phyloP scores from a whole-genome alignment of 192 early-diverging fungal genomes.

The Blastocladiella britannica region DNA sequence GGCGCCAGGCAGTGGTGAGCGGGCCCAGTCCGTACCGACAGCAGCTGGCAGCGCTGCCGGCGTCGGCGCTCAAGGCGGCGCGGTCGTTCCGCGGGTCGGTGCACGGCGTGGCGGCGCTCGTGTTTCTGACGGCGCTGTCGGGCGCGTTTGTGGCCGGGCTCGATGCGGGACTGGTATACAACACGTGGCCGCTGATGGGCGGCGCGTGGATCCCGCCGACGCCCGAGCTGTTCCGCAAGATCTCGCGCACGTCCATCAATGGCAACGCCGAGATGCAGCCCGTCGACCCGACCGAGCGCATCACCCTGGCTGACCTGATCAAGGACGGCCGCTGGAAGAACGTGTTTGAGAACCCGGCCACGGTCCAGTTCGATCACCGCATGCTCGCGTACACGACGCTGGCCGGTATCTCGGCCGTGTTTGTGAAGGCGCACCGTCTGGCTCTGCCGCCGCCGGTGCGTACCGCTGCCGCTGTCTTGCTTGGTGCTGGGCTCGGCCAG shows the following conservation, averaged over 20 bases:
- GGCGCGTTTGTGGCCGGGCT: conserved; percentile 91
- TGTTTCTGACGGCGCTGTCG: conserved; percentile 71
- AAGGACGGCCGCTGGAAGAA: conserved; percentile 55
- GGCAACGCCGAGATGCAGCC: neutral
- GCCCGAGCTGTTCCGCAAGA: conserved; percentile 23
- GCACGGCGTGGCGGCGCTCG: conserved; percentile 37
- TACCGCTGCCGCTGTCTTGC: conserved; percentile 46
- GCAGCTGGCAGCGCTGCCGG: conserved; percentile 2
- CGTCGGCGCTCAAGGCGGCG: neutral
- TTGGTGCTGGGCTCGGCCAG: conserved; percentile 53
- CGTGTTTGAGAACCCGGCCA: conserved; percentile 77
- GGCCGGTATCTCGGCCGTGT: conserved; percentile 46
- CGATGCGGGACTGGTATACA: conserved; percentile 90
- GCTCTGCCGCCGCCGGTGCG: conserved; percentile 46
- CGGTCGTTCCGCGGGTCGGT: neutral
- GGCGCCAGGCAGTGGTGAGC: neutral
- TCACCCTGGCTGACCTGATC: neutral
- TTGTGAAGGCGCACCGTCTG: conserved; percentile 46
- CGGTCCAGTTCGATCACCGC: conserved; percentile 90
- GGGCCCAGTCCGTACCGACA: too few species aligned
- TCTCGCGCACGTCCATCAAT: neutral
- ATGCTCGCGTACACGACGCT: conserved; percentile 70
- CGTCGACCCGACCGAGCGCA: conserved; percentile 1
- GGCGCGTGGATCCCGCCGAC: conserved; percentile 52
- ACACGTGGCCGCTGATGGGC: conserved; percentile 94